phyloP scores from a whole-genome alignment of 371 early-diverging fungal genomes.

The Ordospora colligata region DNA sequence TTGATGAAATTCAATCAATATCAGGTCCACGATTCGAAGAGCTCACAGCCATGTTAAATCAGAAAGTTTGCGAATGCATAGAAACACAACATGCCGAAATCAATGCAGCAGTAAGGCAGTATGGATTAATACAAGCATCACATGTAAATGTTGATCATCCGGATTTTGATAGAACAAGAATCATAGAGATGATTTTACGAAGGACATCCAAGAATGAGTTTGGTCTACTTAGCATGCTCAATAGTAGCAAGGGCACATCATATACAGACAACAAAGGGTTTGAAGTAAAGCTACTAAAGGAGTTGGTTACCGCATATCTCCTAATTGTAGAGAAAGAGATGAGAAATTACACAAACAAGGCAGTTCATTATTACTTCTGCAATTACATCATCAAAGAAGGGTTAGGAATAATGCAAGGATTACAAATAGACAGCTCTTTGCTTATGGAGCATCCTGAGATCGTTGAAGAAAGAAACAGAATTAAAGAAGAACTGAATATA shows the following conservation, averaged over 20 bases:
- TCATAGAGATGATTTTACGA: not conserved
- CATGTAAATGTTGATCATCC: constrained; percentile 27
- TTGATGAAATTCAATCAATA: not conserved
- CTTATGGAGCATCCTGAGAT: not conserved
- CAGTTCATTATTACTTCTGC: not conserved
- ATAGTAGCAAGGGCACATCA: not conserved
- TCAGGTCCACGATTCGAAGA: not conserved
- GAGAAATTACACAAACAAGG: not conserved
- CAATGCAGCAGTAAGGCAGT: not conserved
- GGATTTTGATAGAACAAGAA: constrained; percentile 5
- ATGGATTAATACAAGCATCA: constrained; percentile 1
- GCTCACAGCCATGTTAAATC: not conserved
- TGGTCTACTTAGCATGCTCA: not conserved
- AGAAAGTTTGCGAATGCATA: not conserved
- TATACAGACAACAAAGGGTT: not conserved
- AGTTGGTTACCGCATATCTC: not conserved
- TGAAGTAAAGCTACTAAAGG: not conserved
- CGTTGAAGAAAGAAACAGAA: not conserved
- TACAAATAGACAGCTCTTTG: not conserved
- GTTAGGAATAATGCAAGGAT: not conserved
- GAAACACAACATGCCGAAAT: not conserved
- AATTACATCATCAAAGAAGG: not conserved
- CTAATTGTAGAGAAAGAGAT: constrained; percentile 5
- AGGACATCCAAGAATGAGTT: not conserved
- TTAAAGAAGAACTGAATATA: not conserved